These are phyloP conservation scores for Pseudoturritis turrita DNA, from an alignment of 345 rosid genomes.

Conservation along the genomic window DNA sequence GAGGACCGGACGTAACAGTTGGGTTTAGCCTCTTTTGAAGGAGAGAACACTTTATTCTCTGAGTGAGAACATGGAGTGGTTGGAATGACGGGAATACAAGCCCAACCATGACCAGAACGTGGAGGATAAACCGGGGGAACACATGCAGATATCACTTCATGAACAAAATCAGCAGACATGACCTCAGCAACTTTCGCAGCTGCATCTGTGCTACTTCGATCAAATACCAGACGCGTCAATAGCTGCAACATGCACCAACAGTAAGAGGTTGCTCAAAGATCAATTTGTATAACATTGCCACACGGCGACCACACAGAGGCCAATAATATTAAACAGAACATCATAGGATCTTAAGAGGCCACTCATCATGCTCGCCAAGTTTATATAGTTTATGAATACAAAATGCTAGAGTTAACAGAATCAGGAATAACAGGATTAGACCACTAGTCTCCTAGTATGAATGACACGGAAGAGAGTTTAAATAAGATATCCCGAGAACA, in stretches of 20 bases:
- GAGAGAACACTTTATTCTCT: constrained; percentile 63
- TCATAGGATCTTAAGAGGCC: not conserved
- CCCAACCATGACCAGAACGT: constrained; percentile 94
- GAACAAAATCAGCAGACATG: constrained; percentile 96
- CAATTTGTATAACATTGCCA: not conserved
- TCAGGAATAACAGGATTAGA: not conserved
- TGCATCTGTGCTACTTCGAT: constrained; percentile 93
- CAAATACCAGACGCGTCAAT: constrained; percentile 93
- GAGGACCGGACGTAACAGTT: constrained; percentile 66
- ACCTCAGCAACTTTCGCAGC: constrained; percentile 94
- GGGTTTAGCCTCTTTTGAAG: constrained; percentile 75
- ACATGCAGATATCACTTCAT: constrained; percentile 94
- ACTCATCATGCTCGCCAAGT: not conserved
- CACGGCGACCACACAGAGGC: not conserved
- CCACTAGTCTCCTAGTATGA: not conserved
- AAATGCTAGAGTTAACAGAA: constrained; percentile 1
- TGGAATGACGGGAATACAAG: constrained; percentile 81
- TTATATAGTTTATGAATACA: not conserved
- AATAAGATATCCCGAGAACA: constrained; percentile 14
- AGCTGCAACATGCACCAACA: constrained; percentile 55
- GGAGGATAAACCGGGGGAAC: constrained; percentile 99
- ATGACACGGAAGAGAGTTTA: not conserved
- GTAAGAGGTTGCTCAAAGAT: constrained; percentile 6
- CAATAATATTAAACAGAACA: not conserved
- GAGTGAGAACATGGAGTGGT: constrained; percentile 41